Base-by-base conservation (phyloP, 306 rosid species). In the Hylodesmum podocarpum region DNA sequence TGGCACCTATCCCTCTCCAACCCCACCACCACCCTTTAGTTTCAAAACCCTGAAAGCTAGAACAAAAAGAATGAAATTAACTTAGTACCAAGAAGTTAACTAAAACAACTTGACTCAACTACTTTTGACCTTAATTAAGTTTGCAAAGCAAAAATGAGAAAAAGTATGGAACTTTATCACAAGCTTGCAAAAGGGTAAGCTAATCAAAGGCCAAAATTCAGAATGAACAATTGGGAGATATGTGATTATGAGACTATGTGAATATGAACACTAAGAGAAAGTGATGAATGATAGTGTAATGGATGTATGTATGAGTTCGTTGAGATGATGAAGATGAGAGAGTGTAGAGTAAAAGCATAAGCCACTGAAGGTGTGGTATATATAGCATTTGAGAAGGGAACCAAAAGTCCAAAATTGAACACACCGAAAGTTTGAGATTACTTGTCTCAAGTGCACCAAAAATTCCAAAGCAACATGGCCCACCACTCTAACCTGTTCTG, bases 361-460 rank as follows among this genome's bases (percentile, higher is more conserved):
- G 79, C 50, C 44, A 73, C 16, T 22, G 33, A 47, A 39, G 51
- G 77, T 4, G 65, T 44, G 50, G 10, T 72, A 85, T 87, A 69
- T 85, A 87, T 89, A 66, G 77, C 74, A 49, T 19, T 24, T 49
- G 49, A 29, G 70, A 24, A 58, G 76, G 84, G 84, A 80, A 83
- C 76, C 78, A 84, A 78, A 75, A 67, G 85, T 85, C 88, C 74
- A 79, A 87, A 83, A 80, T 78, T 36, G 53, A 43, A 57, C 8
- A 83, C 93, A 80, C 98, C 98, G 97, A 94, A 94, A 94, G 98
- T 85, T 13, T 75, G 87, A 77, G 87, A 87, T 87, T 82, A 85
- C 92, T 87, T 89, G 97, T 82, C 92, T 59, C 76, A 46, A 78
- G 84, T 86, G 80, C 36, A 66, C 87, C 85, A 70, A 87, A 88